Percentiles rank a stretch among this genome's conserved stretches.
Conservation (phyloP, 2,329 filamentous ascomycete genomes). For the Pseudogymnoascus sp. region DNA sequence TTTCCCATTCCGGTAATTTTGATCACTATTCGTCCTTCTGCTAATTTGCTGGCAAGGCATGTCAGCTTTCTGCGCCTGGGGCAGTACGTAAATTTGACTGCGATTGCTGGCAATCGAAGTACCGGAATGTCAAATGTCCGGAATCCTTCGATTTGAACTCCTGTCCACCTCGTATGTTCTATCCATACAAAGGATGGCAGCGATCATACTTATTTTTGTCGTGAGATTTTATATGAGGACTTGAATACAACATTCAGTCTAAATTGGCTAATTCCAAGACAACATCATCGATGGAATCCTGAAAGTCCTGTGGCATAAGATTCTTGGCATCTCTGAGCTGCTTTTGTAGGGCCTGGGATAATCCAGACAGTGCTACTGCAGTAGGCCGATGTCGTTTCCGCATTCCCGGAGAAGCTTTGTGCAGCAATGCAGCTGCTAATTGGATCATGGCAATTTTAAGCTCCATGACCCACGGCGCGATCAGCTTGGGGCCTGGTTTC, state of each 20-base stretch:
- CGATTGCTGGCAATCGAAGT: neutral
- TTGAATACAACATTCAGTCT: neutral
- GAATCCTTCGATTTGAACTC: neutral
- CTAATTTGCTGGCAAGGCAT: neutral
- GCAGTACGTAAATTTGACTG: neutral
- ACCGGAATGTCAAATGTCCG: neutral
- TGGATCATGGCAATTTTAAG: slow-evolving; percentile 46
- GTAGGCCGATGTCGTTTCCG: slow-evolving; percentile 43
- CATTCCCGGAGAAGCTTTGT: slow-evolving; percentile 36
- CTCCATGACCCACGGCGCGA: slow-evolving; percentile 29
- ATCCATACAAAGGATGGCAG: neutral
- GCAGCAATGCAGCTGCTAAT: slow-evolving; percentile 45
- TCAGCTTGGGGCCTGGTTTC: slow-evolving; percentile 13
- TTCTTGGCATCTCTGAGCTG: slow-evolving; percentile 18
- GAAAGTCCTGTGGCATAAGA: slow-evolving; percentile 29
- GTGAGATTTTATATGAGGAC: neutral
- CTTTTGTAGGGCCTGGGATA: slow-evolving; percentile 25
- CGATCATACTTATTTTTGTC: too few relatives aligned
- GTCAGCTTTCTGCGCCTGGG: neutral
- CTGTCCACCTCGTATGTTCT: neutral
- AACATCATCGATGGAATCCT: slow-evolving; percentile 40
- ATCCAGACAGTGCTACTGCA: slow-evolving; percentile 39
- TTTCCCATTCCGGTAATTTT: neutral
- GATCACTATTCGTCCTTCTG: neutral
- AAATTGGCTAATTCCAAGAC: slow-evolving; percentile 14